phyloP scores from a whole-genome alignment of 306 rosid genomes.

The Quillaja saponaria region DNA sequence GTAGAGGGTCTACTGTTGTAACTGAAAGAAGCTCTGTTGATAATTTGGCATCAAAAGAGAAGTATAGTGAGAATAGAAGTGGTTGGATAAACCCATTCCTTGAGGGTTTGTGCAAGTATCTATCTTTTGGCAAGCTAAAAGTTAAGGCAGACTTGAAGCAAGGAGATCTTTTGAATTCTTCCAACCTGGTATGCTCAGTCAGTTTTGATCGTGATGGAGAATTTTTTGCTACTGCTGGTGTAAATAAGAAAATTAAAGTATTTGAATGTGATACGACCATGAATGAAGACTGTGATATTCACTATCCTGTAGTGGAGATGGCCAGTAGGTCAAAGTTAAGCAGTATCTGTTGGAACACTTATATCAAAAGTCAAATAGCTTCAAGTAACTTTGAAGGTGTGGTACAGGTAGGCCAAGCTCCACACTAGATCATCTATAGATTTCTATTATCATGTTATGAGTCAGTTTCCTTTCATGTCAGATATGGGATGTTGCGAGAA shows the following conservation, averaged over 20 bases:
- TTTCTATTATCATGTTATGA: slow-evolving; percentile 23
- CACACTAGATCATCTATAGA: slow-evolving; percentile 6
- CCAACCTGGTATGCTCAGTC: slow-evolving; percentile 87
- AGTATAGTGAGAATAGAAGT: slow-evolving; percentile 53
- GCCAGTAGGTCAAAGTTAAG: slow-evolving; percentile 84
- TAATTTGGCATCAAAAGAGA: slow-evolving; percentile 61
- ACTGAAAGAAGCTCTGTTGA: slow-evolving; percentile 71
- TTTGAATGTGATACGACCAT: slow-evolving; percentile 77
- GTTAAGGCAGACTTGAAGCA: slow-evolving; percentile 96
- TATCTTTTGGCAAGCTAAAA: slow-evolving; percentile 73
- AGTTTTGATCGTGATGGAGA: slow-evolving; percentile 96
- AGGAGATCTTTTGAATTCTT: slow-evolving; percentile 94
- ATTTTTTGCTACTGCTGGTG: slow-evolving; percentile 91
- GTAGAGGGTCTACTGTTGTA: slow-evolving; percentile 62
- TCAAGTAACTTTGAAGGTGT: slow-evolving; percentile 97
- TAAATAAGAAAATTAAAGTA: slow-evolving; percentile 88
- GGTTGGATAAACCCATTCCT: slow-evolving; percentile 97
- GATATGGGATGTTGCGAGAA: slow-evolving; percentile 96
- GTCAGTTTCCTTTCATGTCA: slow-evolving; percentile 39
- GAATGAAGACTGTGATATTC: slow-evolving; percentile 85
- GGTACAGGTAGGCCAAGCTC: slow-evolving; percentile 71
- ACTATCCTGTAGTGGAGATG: slow-evolving; percentile 97
- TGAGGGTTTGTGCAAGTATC: slow-evolving; percentile 95
- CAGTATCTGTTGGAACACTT: slow-evolving; percentile 93
- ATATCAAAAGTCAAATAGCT: slow-evolving; percentile 97